Percentiles rank a stretch among this genome's conserved stretches.
Evolutionary conservation across 768 basidiomycete genomes (phyloP).

Genomic region (Hygrophoropsis aurantiaca): DNA sequence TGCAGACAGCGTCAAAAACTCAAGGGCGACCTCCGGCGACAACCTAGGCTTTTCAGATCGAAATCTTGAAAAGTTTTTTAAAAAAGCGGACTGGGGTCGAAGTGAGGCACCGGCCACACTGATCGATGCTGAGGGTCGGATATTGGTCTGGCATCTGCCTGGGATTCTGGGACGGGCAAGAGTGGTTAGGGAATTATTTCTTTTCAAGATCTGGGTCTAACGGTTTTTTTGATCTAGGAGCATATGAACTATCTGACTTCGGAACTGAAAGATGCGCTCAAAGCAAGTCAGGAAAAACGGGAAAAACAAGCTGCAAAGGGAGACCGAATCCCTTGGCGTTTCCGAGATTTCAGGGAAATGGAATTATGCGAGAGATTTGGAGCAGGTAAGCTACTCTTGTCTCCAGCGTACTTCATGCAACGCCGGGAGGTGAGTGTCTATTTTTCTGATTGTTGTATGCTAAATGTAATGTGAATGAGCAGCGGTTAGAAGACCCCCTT

Average conservation of each 20-base stretch:
- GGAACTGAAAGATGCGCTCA: too few relatives aligned
- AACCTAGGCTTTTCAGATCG: background rate
- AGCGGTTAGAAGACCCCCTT: too few relatives aligned
- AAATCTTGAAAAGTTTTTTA: background rate
- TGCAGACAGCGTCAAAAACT: background rate
- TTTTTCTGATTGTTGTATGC: too few relatives aligned
- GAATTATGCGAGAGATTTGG: background rate
- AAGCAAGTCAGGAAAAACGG: too few relatives aligned
- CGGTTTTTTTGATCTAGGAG: background rate
- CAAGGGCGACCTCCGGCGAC: background rate
- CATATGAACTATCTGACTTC: background rate
- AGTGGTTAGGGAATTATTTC: background rate
- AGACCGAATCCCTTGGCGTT: background rate
- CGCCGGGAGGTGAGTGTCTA: background rate
- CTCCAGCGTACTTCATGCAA: slow-evolving; percentile 1
- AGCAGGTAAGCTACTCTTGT: background rate
- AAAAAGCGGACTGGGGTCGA: background rate
- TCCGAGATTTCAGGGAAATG: background rate
- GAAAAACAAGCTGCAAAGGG: background rate
- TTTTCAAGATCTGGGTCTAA: background rate
- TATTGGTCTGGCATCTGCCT: background rate
- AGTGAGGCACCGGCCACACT: background rate
- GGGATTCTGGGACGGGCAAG: background rate
- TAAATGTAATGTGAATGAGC: too few relatives aligned
- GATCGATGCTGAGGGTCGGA: background rate